Base-by-base conservation (phyloP, 805 yeast genomes). In the Pichia rugopelliculosa region DNA sequence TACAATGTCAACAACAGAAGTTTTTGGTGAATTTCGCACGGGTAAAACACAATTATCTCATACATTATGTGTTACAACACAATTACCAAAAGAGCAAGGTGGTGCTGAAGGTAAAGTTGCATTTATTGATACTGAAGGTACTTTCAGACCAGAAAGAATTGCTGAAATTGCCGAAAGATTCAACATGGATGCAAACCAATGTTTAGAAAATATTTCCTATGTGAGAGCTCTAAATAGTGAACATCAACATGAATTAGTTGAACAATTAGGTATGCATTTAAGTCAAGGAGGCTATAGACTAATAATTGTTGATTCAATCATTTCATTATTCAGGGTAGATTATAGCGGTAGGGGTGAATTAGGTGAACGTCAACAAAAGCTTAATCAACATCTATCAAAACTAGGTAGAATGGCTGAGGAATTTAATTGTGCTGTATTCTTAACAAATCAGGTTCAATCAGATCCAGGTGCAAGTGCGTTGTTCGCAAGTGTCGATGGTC, bases 41-140 rank as follows among this genome's bases (percentile, higher is more conserved):
- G 91, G 91, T 37, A 84, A 84, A 58, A 83, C 90, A n/a, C 91
- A 84, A 61, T 65, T 84, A 60, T 82, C 90, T 21, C 91, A 84
- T 60, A 84, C 91, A 0, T 68, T 84, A 48, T 84, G 90, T 45
- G 88, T 84, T 12, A 81, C 89, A 1, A 73, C 88, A 36, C 91
- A 84, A 59, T 63, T 84, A 49, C 88, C 87, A 10, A 77, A 72
- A 39, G 77, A 75, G 34, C 69, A 80, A 75, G 90, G 90, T 4
- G 91, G 91, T 4, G 89, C 82, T 13, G 90, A 83, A 60, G 91
- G 91, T 0, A 84, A 84, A 64, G 87, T 84, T 24, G 82, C 86
- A 10, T 84, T 79, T 56, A 80, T 84, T 49, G 91, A 85, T 58
- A 84, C 91, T 0, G 91, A 85, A 59, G 91, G 91, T 5, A 84